Conservation (phyloP, 2,329 filamentous ascomycete species). For the Juglanconis juglandina region DNA sequence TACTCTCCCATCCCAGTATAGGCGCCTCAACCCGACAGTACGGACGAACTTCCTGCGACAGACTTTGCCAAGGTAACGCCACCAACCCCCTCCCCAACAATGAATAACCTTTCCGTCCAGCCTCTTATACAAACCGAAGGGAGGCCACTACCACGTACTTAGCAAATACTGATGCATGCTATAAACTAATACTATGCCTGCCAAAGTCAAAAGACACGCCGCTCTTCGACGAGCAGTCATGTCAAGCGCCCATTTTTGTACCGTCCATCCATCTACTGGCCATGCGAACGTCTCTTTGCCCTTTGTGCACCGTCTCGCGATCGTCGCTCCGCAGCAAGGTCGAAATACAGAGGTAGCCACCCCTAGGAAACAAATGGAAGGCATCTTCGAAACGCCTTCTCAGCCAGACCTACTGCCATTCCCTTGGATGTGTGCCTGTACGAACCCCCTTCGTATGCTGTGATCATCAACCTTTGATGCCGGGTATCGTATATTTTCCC, state of each 20-base stretch:
- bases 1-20: not conserved
- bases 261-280: not conserved
- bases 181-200: not conserved
- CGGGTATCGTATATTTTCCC: constrained; percentile 20
- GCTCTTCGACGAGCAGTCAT: not conserved
- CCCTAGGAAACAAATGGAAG: not conserved
- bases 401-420: not conserved
- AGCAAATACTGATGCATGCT: not conserved
- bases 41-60: not conserved
- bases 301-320: not conserved
- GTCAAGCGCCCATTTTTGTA: not conserved
- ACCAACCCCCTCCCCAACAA: not conserved
- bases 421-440: constrained; percentile 1
- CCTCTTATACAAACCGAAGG: not conserved
- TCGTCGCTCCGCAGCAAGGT: not conserved
- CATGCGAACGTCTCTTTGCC: not conserved
- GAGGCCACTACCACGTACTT: not conserved
- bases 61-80: not conserved
- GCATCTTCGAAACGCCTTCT: not conserved
- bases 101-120: too few species aligned
- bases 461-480: constrained; percentile 9
- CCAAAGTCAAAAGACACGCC: not conserved
- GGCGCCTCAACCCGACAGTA: not conserved
- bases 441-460: constrained; percentile 3
- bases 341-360: not conserved